phyloP scores from a whole-genome alignment of 176 grass and related monocot species.

The Eragrostis curvula region DNA sequence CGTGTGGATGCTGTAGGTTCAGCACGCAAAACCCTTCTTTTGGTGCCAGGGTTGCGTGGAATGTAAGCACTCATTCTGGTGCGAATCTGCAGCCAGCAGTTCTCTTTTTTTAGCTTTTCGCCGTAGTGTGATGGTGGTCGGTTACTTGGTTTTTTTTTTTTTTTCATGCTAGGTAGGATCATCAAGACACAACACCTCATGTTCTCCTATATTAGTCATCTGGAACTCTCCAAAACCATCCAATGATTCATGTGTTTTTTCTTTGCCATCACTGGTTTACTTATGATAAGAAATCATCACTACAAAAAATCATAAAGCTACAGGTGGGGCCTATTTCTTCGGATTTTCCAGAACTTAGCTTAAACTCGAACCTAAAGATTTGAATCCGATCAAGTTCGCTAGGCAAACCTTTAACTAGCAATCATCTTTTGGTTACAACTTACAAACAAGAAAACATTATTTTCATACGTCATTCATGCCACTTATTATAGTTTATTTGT shows the following conservation, averaged over 20 bases:
- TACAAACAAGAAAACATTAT: no score
- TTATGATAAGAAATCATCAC: no score
- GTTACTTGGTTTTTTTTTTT: not conserved
- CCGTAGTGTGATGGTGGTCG: not conserved
- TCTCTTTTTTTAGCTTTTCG: not conserved
- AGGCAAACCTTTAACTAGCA: no score
- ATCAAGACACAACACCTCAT: not conserved
- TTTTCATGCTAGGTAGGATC: not conserved
- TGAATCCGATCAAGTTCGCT: no score
- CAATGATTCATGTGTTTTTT: not conserved
- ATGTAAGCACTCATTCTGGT: constrained; percentile 35
- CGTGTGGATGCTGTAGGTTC: constrained; percentile 11
- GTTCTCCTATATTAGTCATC: not conserved
- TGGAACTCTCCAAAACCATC: not conserved
- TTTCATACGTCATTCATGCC: no score
- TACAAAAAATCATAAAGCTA: no score
- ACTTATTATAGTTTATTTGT: no score
- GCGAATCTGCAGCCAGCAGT: constrained; percentile 23
- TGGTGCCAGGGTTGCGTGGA: constrained; percentile 27
- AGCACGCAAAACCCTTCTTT: not conserved
- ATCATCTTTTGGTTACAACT: no score
- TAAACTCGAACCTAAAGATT: no score
- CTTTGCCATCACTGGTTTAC: not conserved
- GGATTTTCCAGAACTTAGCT: no score
- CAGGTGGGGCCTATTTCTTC: no score